Conservation (phyloP, 2,329 filamentous ascomycete genomes). For the Fusarium sp. region DNA sequence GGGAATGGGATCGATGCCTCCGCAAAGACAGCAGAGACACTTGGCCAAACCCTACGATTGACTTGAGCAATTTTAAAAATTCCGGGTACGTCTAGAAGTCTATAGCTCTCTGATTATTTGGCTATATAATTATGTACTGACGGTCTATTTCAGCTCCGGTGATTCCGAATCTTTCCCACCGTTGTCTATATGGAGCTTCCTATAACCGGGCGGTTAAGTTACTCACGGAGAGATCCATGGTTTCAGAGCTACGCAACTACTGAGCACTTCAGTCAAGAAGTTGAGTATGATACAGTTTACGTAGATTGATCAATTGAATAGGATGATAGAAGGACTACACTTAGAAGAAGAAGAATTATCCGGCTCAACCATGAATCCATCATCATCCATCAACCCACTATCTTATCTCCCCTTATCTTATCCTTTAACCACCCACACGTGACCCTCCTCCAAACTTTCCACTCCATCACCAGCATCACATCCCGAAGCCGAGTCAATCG, state of each 20-base stretch:
- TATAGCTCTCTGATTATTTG: too few species aligned
- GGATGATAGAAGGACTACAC: neutral
- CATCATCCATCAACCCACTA: neutral
- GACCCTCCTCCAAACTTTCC: conserved; percentile 44
- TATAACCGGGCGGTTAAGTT: too few species aligned
- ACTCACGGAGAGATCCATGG: too few species aligned
- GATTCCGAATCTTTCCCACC: neutral
- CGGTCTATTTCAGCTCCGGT: neutral
- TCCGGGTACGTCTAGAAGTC: too few species aligned
- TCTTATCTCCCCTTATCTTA: conserved; percentile 18
- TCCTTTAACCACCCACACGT: conserved; percentile 41
- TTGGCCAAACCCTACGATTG: too few species aligned
- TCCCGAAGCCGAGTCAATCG: conserved; percentile 6
- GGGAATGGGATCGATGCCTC: too few species aligned
- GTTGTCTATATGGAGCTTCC: too few species aligned
- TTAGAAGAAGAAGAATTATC: neutral
- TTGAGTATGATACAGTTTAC: neutral
- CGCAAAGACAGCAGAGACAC: neutral
- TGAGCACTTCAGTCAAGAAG: neutral
- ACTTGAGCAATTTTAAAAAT: too few species aligned
- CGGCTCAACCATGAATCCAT: neutral
- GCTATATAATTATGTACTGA: too few species aligned
- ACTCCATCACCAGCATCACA: conserved; percentile 27
- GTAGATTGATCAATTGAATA: neutral
- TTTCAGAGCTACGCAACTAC: too few species aligned